A percentile compares a stretch with the other conserved stretches of the same genome.
phyloP scores from a whole-genome alignment of 768 basidiomycete genomes.

The Nidularia pulvinata region DNA sequence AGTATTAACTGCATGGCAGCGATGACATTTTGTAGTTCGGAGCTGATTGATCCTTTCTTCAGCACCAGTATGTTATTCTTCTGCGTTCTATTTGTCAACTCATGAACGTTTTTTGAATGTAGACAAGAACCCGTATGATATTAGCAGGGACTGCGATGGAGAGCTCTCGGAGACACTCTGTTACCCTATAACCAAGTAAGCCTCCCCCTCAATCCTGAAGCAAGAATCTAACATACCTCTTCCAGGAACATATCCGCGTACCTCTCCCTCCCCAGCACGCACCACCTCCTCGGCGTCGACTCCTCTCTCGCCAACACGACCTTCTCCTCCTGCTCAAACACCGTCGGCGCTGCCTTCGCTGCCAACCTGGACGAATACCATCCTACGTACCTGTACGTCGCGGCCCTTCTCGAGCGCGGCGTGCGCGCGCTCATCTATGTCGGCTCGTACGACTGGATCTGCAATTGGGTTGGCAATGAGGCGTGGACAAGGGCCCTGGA shows the following conservation, averaged over 20 bases:
- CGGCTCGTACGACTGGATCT: constrained; percentile 73
- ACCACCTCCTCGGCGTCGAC: constrained; percentile 63
- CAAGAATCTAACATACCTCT: background rate
- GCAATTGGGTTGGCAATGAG: constrained; percentile 77
- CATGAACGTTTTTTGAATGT: background rate
- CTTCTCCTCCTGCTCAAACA: constrained; percentile 26
- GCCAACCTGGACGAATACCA: constrained; percentile 38
- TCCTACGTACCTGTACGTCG: constrained; percentile 55
- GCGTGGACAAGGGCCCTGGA: constrained; percentile 69
- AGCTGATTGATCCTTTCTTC: constrained; percentile 38
- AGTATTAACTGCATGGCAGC: constrained; percentile 66
- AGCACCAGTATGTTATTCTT: constrained; percentile 32
- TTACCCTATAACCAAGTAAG: constrained; percentile 48
- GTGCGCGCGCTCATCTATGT: constrained; percentile 71
- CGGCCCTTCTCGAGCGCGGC: constrained; percentile 71
- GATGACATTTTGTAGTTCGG: constrained; percentile 53
- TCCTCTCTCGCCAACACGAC: constrained; percentile 30
- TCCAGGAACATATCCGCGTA: constrained; percentile 56
- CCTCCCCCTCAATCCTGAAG: background rate
- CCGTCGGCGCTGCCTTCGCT: constrained; percentile 49
- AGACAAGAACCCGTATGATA: constrained; percentile 67
- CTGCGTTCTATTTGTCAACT: background rate
- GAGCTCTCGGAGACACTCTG: constrained; percentile 47
- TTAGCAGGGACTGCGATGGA: constrained; percentile 61
- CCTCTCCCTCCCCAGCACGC: constrained; percentile 58